Percentiles rank a stretch among this genome's conserved stretches.
Evolutionary conservation across 176 grass and related monocot species (phyloP).

Genomic region (Hyparrhenia diplandra): DNA sequence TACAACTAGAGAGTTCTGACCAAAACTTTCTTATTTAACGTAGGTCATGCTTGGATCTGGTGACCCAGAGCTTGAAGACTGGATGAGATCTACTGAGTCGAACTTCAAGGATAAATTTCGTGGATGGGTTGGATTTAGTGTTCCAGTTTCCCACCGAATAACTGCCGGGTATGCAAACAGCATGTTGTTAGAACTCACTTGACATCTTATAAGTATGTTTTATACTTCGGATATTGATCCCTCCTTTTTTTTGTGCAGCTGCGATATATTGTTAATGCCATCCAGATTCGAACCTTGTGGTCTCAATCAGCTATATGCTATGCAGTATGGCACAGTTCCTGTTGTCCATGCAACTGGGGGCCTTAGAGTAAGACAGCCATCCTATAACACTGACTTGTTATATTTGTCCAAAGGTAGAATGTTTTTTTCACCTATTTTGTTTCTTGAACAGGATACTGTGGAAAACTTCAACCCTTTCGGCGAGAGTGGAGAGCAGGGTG

Average conservation of each 20-base stretch:
- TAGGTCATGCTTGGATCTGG: conserved; percentile 99
- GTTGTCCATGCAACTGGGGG: conserved; percentile 93
- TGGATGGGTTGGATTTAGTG: conserved; percentile 99
- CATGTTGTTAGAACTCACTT: background rate
- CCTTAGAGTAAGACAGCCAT: conserved; percentile 72
- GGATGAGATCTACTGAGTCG: conserved; percentile 86
- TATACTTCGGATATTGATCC: conserved; percentile 14
- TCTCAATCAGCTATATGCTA: conserved; percentile 94
- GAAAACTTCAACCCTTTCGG: conserved; percentile 86
- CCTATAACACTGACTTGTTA: background rate
- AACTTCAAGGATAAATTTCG: conserved; percentile 70
- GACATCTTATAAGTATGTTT: background rate
- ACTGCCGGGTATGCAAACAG: conserved; percentile 70
- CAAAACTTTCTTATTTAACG: conserved; percentile 4
- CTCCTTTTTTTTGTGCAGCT: conserved; percentile 46
- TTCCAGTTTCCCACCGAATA: conserved; percentile 90
- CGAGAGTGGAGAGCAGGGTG: conserved; percentile 66
- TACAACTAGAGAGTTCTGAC: background rate
- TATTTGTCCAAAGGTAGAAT: background rate
- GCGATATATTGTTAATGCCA: conserved; percentile 96
- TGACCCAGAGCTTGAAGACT: conserved; percentile 62
- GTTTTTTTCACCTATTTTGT: conserved; percentile 21
- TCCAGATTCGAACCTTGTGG: conserved; percentile 98
- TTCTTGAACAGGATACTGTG: conserved; percentile 77
- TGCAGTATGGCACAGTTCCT: conserved; percentile 91